Base-by-base conservation (phyloP, 345 rosid genomes). In the Jatropha curcas region DNA sequence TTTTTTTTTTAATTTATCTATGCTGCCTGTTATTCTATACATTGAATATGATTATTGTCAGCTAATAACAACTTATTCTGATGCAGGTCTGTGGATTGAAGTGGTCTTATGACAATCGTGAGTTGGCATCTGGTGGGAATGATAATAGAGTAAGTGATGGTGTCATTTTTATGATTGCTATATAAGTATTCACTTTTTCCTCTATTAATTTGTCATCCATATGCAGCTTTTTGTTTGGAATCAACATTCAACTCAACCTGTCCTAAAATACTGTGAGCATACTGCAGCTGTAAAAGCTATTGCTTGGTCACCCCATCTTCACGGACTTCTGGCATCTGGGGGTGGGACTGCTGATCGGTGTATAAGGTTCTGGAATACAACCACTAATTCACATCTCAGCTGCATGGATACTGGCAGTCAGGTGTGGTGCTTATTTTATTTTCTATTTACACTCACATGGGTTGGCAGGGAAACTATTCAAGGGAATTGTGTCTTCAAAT, bases 211-310 rank as follows among this genome's bases (percentile, higher is more conserved):
- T 71, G 45, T 77, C 61, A 56, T 77, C 71, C 27, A 52, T 59
- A 22, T 82, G 81, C 89, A 96, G 99, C 97, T 96, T 74, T 88
- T 93, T 77, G 92, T 96, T 72, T 96, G 99, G 99, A 96, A 93
- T 77, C 97, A 93, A 79, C 95, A 89, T 74, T 90, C 99, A 73
- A 90, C 88, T 70, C 97, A 96, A 53, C 98, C 99, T 39, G 85
- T 93, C 45, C 76, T 93, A 72, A 96, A 86, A 84, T 96, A 86
- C 84, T 84, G 93, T 74, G 99, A 90, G 71, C 99, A 96, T 82
- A 85, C 95, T 50, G 99, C 99, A 33, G 99, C 99, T 41, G 99
- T 96, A 33, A 96, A 96, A 86, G 99, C 99, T 71, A 96, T 96
- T 81, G 97, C 99, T 1, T 96, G 99, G 99, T 96, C 99, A 13